Evolutionary conservation across 2,329 filamentous ascomycete species (phyloP).

Genomic region (Cytospora paraplurivora): DNA sequence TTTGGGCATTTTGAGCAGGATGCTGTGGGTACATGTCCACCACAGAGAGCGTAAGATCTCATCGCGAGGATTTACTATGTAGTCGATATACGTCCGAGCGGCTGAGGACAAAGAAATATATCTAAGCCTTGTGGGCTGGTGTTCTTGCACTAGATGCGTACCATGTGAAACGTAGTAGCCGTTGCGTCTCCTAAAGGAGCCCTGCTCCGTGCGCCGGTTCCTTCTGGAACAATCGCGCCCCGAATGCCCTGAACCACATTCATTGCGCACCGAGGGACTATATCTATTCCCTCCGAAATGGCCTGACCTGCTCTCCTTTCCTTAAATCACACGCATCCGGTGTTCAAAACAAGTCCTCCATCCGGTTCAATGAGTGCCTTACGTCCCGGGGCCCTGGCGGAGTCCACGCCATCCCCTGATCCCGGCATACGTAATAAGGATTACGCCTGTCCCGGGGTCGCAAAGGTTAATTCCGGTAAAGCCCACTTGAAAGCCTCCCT

Average conservation of each 20-base stretch:
- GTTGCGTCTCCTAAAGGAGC: no score
- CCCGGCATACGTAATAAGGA: slow-evolving; percentile 10
- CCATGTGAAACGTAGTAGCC: not conserved
- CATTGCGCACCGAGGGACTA: not conserved
- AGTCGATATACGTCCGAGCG: not conserved
- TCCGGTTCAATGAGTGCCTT: not conserved
- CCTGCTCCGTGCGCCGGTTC: not conserved
- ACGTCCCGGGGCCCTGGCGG: not conserved
- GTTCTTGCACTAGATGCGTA: not conserved
- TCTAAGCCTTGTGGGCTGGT: no score
- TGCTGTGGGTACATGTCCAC: no score
- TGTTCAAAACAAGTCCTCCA: no score
- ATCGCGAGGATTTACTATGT: not conserved
- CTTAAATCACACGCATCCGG: no score
- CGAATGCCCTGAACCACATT: not conserved
- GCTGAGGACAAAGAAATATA: no score
- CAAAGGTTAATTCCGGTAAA: not conserved
- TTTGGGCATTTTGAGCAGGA: not conserved
- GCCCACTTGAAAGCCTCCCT: not conserved
- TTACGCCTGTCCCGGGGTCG: no score
- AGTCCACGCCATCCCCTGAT: slow-evolving; percentile 3
- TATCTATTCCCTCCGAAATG: no score
- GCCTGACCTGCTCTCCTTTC: no score
- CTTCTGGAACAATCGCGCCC: not conserved
- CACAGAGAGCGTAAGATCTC: no score